These are phyloP conservation scores for Craterostigma plantagineum DNA, from an alignment of 257 asterid species.

Conservation along the genomic window DNA sequence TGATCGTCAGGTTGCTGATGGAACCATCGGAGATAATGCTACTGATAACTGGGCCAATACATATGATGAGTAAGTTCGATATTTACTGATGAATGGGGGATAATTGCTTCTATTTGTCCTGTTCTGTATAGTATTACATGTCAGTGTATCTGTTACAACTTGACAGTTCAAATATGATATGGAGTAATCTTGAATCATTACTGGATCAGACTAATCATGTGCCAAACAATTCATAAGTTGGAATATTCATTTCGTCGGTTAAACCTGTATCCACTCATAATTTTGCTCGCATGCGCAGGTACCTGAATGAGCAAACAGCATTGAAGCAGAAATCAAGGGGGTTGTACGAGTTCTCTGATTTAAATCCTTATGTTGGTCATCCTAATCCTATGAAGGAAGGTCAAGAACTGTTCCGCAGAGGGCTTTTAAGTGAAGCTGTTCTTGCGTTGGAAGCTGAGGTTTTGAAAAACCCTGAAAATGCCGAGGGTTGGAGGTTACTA, in stretches of 20 bases:
- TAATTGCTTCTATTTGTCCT: background rate
- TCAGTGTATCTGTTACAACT: too few species aligned
- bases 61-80: constrained; percentile 75
- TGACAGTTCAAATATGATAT: too few species aligned
- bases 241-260: too few species aligned
- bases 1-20: constrained; percentile 84
- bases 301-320: constrained; percentile 27
- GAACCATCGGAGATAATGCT: constrained; percentile 54
- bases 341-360: constrained; percentile 77
- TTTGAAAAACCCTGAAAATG: constrained; percentile 78
- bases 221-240: too few species aligned
- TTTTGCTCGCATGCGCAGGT: constrained; percentile 18
- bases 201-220: too few species aligned
- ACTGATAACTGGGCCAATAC: constrained; percentile 85
- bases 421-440: constrained; percentile 98
- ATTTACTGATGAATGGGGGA: background rate
- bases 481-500: constrained; percentile 99
- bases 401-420: constrained; percentile 91
- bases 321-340: constrained; percentile 41
- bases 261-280: background rate
- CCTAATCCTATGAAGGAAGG: constrained; percentile 98
- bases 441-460: constrained; percentile 99
- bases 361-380: constrained; percentile 96
- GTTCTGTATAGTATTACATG: background rate
- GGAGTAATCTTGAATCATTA: too few species aligned